A percentile compares a stretch with the other conserved stretches of the same genome.
Evolutionary conservation across 1,284 basidiomycete genomes (phyloP).

Genomic region (Termitomyces sp.): DNA sequence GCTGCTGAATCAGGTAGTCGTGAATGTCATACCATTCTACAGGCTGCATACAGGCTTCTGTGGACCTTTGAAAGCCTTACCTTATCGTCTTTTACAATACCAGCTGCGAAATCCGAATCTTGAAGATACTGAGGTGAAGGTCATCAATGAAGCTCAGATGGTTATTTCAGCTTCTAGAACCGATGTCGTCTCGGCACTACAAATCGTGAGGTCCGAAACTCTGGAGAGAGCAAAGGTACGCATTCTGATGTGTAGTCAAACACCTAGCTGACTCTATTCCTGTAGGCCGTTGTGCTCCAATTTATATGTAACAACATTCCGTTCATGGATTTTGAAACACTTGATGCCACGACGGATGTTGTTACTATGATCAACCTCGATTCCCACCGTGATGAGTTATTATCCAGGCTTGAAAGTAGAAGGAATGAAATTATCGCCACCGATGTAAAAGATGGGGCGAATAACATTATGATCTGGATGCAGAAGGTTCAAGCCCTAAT

Average conservation of each 20-base stretch:
- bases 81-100: slow-evolving; percentile 28
- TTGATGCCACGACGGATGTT: slow-evolving; percentile 11
- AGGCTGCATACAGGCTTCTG: slow-evolving; percentile 17
- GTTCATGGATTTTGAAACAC: slow-evolving; percentile 13
- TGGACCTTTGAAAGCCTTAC: slow-evolving; percentile 19
- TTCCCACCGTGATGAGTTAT: slow-evolving; percentile 4
- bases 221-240: slow-evolving; percentile 29
- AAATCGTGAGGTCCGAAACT: slow-evolving; percentile 30
- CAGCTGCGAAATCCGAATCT: slow-evolving; percentile 22
- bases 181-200: slow-evolving; percentile 20
- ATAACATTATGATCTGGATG: slow-evolving; percentile 23
- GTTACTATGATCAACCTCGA: slow-evolving; percentile 9
- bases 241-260: slow-evolving; percentile 24
- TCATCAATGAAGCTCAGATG: slow-evolving; percentile 6
- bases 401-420: slow-evolving; percentile 12
- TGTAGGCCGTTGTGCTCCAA: slow-evolving; percentile 18
- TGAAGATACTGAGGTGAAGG: slow-evolving; percentile 16
- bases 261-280: neutral
- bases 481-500: slow-evolving; percentile 24
- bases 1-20: slow-evolving; percentile 35
- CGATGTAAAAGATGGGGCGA: neutral
- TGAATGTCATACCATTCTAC: slow-evolving; percentile 17
- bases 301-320: slow-evolving; percentile 19
- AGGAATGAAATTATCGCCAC: neutral
- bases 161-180: slow-evolving; percentile 15